Base-by-base conservation (phyloP, 2,329 filamentous ascomycete genomes). In the Fusarium stilboides region DNA sequence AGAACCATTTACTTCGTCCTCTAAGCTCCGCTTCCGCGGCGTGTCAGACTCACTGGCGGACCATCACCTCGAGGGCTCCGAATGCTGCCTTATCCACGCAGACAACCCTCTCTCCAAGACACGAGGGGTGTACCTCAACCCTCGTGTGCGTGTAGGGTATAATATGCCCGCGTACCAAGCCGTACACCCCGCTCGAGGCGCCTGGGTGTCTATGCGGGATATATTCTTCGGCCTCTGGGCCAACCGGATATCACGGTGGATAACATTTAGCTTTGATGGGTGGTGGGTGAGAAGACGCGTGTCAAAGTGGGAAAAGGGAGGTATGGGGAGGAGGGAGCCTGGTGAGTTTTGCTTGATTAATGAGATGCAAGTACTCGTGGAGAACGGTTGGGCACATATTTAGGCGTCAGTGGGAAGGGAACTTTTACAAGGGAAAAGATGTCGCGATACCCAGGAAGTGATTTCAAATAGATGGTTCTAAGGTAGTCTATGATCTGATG, bases 1-100 rank as follows among this genome's bases (percentile, higher is more conserved):
- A 1, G 80, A 81, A 10, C 86, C 88, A 1, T 90, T 90, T 73
- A 84, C 87, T 67, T 80, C 79, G 3, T 75, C 78, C 2, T 74
- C 74, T 5, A 70, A 73, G 45, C 76, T 92, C 0, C 82, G 80
- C n/a, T 93, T 93, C 77, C 87, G 91, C 12, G 90, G 85, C 6
- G 83, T 92, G 22, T 75, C 87, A 0, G 90, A 92, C 73, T 85
- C 84, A 6, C 85, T 95, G 2, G 88, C 88, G 4, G 74, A 77
- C 9, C 74, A 81, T 26, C 91, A 93, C 74, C 82, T 94, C 26
- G 92, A 94, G 77, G 92, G 85, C n/a, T 92, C 89, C 15, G 92
- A 94, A 78, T 94, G 92, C 81, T 94, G 92, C 77, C 86, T 94
- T 53, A 89, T 93, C 56, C 91, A 93, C 75, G 87, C 88, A 4